Evolutionary conservation across 2,329 filamentous ascomycete species (phyloP), one percentile per base, ranked within the genome.

Genomic region (Sphaerulina musiva): DNA sequence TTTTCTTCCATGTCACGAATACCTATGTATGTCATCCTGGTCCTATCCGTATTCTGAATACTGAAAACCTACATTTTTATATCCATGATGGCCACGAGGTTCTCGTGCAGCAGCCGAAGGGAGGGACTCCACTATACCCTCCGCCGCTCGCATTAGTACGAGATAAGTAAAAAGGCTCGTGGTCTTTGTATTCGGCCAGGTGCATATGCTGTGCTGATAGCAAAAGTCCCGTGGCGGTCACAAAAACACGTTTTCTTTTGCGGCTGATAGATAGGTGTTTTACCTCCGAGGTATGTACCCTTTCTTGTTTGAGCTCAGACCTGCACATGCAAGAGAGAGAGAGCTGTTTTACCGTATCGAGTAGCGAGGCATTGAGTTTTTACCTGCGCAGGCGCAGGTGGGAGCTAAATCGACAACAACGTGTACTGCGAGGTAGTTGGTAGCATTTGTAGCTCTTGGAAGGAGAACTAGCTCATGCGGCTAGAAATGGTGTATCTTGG

Each of bases 261-360:
- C 4, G 41, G 41, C n/a, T 14, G 14, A 43, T 14, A 23, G 23
- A 23, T 23, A 23, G 14, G 44, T 51, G 41, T 31, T 51, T 6
- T 38, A 23, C 17, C 36, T 17, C 14, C 14, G 14, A 17, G 14
- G 14, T 17, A 17, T 17, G 14, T 17, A 17, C 14, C 14, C 14
- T 17, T 17, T 20, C 20, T 4, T 20, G 20, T 20, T 20, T 4
- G 20, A 20, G 20, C 20, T 20, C 20, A 20, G 20, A 43, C 29
- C 48, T 38, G 48, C 40, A 51, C 23, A 46, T 45, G 42, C 48
- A 9, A 51, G 42, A 46, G 48, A 32, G 48, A 32, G 20, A 20
- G 20, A 20, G 20, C 20, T 20, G 2, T 20, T 20, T 20, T 17
- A 17, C 14, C 20, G 20, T 20, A 20, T 20, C 20, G 20, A 20